phyloP scores from a whole-genome alignment of 495 filamentous ascomycete genomes.

The Xylaria longipes region DNA sequence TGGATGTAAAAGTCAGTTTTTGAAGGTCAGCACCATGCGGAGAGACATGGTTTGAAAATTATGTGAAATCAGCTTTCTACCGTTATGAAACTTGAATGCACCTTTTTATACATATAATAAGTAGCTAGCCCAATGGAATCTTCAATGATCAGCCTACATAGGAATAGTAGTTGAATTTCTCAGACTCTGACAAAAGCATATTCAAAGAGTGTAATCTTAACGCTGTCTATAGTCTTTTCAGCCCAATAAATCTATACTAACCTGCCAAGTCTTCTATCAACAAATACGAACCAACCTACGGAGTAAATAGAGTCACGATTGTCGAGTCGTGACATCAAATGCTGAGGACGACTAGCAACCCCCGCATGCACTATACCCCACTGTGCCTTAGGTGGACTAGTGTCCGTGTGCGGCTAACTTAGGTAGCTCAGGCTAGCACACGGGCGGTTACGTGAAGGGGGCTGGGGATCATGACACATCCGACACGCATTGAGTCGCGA shows the following conservation, averaged over 20 bases:
- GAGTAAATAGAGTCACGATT: not conserved
- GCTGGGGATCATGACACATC: conserved; percentile 3
- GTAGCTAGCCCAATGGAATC: no score
- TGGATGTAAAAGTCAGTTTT: not conserved
- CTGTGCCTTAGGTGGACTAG: not conserved
- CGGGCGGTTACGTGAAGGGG: not conserved
- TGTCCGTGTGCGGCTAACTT: not conserved
- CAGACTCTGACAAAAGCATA: not conserved
- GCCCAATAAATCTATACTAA: not conserved
- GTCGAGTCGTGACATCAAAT: conserved; percentile 2
- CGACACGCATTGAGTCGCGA: conserved; percentile 23
- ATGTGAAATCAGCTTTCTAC: not conserved
- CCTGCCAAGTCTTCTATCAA: not conserved
- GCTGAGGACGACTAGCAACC: not conserved
- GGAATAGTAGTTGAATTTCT: not conserved
- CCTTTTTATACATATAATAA: not conserved
- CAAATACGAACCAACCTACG: not conserved
- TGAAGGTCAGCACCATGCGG: not conserved
- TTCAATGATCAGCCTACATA: no score
- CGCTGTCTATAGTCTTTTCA: no score
- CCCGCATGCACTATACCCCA: conserved; percentile 5
- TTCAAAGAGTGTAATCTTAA: not conserved
- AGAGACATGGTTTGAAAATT: not conserved
- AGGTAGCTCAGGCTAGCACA: not conserved
- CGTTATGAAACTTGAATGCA: not conserved